Conservation (phyloP, 192 early-diverging fungal species). For the Diversispora eburnea region DNA sequence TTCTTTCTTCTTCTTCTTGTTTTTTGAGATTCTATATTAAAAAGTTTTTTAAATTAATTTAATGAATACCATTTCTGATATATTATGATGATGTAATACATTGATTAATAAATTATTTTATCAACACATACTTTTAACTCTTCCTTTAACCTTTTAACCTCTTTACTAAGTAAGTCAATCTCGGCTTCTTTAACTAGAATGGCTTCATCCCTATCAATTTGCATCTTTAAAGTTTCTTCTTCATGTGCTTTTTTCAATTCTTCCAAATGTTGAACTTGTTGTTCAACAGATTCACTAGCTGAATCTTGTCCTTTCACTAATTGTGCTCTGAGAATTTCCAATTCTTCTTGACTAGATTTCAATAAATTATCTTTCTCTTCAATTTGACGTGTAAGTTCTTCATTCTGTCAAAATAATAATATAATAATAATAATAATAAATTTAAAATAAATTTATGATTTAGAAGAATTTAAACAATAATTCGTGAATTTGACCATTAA, state of each 20-base stretch:
- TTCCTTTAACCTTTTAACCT: background rate
- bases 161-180: background rate
- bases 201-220: slow-evolving; percentile 17
- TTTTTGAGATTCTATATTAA: too few species aligned
- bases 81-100: too few species aligned
- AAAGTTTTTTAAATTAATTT: too few species aligned
- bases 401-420: slow-evolving; percentile 9
- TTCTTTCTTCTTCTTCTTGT: background rate
- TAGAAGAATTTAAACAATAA: too few species aligned
- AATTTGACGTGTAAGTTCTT: slow-evolving; percentile 11
- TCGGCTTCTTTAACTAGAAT: slow-evolving; percentile 18
- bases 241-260: slow-evolving; percentile 23
- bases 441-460: background rate
- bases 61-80: too few species aligned
- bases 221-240: slow-evolving; percentile 17
- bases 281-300: background rate
- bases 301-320: slow-evolving; percentile 6
- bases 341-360: slow-evolving; percentile 14
- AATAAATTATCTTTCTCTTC: slow-evolving; percentile 25
- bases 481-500: too few species aligned
- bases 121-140: too few species aligned
- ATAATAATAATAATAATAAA: background rate
- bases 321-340: slow-evolving; percentile 6
- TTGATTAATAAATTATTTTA: too few species aligned
- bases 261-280: slow-evolving; percentile 1